Percentiles rank a stretch among this genome's conserved stretches.
These are phyloP conservation scores for Stachybotrys echinatus DNA, from an alignment of 2,329 filamentous ascomycete genomes.

Conservation along the genomic window DNA sequence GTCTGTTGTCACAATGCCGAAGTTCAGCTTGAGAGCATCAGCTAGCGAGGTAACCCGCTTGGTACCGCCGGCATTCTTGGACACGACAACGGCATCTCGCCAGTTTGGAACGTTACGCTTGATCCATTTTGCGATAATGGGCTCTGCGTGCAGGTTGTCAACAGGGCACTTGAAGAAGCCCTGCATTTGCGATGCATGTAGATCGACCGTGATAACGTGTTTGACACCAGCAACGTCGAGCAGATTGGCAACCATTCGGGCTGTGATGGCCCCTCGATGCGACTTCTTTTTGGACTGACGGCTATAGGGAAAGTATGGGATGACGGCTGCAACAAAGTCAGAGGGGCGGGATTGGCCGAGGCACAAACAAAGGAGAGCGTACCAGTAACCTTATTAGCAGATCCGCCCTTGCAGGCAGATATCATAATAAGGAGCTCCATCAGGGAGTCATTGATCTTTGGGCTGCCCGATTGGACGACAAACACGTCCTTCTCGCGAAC, in stretches of 20 bases:
- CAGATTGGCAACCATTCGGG: constrained; percentile 93
- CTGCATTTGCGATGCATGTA: constrained; percentile 98
- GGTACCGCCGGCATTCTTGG: constrained; percentile 95
- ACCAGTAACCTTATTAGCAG: constrained; percentile 95
- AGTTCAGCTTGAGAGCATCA: constrained; percentile 94
- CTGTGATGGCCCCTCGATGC: constrained; percentile 91
- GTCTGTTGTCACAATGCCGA: constrained; percentile 91
- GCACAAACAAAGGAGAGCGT: constrained; percentile 24
- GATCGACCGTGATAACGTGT: constrained; percentile 94
- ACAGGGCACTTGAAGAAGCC: constrained; percentile 98
- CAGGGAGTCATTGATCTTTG: constrained; percentile 95
- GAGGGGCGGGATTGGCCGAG: constrained; percentile 10
- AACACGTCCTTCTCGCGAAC: constrained; percentile 99
- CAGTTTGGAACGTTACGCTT: constrained; percentile 81
- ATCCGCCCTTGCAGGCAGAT: constrained; percentile 95
- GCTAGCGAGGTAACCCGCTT: constrained; percentile 95
- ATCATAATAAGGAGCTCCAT: constrained; percentile 99
- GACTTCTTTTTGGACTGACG: constrained; percentile 99
- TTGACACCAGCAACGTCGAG: constrained; percentile 90
- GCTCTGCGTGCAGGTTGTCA: constrained; percentile 94
- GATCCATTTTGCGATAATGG: constrained; percentile 93
- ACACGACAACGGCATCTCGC: constrained; percentile 91
- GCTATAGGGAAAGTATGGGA: constrained; percentile 98
- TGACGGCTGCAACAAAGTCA: constrained; percentile 54
- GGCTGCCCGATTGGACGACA: constrained; percentile 94